Percentiles rank a stretch among this genome's conserved stretches.
Evolutionary conservation across 2,329 filamentous ascomycete species (phyloP).

Genomic region (Penicillium sp.): DNA sequence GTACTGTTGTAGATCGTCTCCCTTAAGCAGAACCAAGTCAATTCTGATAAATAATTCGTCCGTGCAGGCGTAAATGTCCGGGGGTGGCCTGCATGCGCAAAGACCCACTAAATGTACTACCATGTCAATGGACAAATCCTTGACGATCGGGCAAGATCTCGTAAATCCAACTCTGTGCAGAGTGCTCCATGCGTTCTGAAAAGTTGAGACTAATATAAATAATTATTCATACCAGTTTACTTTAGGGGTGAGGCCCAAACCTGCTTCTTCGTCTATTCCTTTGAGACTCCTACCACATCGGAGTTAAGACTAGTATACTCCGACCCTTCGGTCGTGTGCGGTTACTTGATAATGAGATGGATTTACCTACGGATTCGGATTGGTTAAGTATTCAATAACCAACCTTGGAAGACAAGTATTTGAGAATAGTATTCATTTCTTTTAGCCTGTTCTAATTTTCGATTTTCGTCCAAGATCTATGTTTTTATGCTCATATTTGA

Average conservation of each 20-base stretch:
- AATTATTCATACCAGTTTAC: neutral
- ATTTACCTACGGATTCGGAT: neutral
- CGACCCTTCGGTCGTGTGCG: neutral
- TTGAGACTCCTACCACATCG: neutral
- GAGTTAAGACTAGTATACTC: neutral
- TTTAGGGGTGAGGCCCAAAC: neutral
- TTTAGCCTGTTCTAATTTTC: neutral
- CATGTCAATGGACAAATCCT: constrained; percentile 5
- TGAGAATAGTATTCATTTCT: no score
- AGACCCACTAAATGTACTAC: constrained; percentile 8
- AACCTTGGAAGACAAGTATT: no score
- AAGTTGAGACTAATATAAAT: neutral
- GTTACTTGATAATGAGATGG: neutral
- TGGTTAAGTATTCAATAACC: neutral
- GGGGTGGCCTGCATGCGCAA: constrained; percentile 7
- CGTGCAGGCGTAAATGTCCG: constrained; percentile 9
- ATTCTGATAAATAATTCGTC: neutral
- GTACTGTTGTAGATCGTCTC: neutral
- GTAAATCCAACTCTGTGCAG: neutral
- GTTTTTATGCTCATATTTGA: no score
- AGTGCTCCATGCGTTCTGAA: neutral
- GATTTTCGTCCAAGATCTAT: no score
- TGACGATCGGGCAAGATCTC: neutral
- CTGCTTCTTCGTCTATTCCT: neutral
- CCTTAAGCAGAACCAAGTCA: neutral